These are phyloP conservation scores for Paramecium tetraurelia DNA, from an alignment of 73 alveolate species.

Conservation along the genomic window DNA sequence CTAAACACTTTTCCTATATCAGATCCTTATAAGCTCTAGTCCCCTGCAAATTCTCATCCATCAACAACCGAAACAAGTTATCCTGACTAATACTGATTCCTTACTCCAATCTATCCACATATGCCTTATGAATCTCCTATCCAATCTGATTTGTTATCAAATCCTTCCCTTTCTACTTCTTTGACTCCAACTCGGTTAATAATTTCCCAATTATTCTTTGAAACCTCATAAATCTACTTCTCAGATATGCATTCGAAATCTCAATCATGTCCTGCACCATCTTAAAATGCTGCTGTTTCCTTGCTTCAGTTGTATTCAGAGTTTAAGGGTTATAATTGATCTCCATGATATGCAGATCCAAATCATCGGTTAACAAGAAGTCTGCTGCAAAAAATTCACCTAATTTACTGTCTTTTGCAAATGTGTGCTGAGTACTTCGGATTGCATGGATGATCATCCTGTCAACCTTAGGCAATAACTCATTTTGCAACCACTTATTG, in stretches of 20 bases:
- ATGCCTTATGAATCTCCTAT: not conserved
- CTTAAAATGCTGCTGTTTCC: not conserved
- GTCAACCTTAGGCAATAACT: conserved; percentile 22
- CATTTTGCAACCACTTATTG: conserved; percentile 31
- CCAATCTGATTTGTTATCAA: not conserved
- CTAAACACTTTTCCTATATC: not conserved
- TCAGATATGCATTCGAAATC: not conserved
- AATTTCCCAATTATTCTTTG: not conserved
- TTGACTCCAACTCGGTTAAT: not conserved
- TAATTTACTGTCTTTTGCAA: conserved; percentile 26
- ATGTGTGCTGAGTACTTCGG: conserved; percentile 25
- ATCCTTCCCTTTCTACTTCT: not conserved
- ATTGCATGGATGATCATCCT: conserved; percentile 39
- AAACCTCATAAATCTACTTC: not conserved
- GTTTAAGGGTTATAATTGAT: conserved; percentile 42
- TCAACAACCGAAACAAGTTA: not conserved
- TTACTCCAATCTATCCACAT: not conserved
- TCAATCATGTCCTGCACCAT: conserved; percentile 17
- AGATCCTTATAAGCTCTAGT: not conserved
- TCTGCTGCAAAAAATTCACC: conserved; percentile 55
- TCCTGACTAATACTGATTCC: not conserved
- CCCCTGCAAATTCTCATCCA: not conserved
- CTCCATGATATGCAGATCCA: conserved; percentile 32
- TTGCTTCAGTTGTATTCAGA: not conserved
- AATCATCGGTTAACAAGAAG: conserved; percentile 27